phyloP scores from a whole-genome alignment of 2,329 filamentous ascomycete species.

The Ophiostoma montium region DNA sequence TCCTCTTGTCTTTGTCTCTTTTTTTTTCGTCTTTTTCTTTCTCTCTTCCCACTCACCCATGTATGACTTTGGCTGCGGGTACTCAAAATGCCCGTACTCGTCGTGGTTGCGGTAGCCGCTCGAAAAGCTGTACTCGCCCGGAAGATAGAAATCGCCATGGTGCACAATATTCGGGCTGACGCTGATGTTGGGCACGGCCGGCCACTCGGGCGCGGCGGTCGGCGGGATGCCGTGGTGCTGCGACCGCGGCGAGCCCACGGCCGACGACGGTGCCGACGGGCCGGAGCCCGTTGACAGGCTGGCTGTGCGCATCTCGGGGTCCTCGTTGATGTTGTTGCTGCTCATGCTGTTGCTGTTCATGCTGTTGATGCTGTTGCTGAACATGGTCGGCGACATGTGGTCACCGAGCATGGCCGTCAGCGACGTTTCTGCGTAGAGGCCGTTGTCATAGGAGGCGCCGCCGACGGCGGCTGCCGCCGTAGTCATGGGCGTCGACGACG shows the following conservation, averaged over 20 bases:
- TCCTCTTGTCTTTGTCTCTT: too few species aligned
- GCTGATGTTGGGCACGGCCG: constrained; percentile 37
- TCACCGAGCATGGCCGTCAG: constrained; percentile 29
- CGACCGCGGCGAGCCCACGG: constrained; percentile 52
- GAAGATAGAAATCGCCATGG: constrained; percentile 37
- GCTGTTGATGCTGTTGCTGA: constrained; percentile 13
- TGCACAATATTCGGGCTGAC: constrained; percentile 51
- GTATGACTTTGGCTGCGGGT: constrained; percentile 33
- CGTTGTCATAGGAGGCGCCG: constrained; percentile 27
- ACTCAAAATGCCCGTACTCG: constrained; percentile 35
- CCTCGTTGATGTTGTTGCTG: constrained; percentile 22
- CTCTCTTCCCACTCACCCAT: constrained; percentile 30
- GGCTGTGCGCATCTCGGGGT: constrained; percentile 34
- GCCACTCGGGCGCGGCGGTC: constrained; percentile 46
- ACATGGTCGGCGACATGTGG: constrained; percentile 34
- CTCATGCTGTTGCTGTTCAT: background rate
- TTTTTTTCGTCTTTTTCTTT: too few species aligned
- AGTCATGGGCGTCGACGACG: background rate
- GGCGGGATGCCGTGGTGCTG: constrained; percentile 39
- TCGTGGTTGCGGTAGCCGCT: constrained; percentile 26
- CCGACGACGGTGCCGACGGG: constrained; percentile 51
- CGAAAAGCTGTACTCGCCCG: constrained; percentile 43
- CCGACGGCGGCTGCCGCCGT: too few species aligned
- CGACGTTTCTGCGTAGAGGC: constrained; percentile 32
- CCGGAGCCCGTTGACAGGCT: constrained; percentile 47